Percentiles rank a stretch among this genome's conserved stretches.
phyloP scores from a whole-genome alignment of 2,329 filamentous ascomycete species.

The Blastomyces parvus region DNA sequence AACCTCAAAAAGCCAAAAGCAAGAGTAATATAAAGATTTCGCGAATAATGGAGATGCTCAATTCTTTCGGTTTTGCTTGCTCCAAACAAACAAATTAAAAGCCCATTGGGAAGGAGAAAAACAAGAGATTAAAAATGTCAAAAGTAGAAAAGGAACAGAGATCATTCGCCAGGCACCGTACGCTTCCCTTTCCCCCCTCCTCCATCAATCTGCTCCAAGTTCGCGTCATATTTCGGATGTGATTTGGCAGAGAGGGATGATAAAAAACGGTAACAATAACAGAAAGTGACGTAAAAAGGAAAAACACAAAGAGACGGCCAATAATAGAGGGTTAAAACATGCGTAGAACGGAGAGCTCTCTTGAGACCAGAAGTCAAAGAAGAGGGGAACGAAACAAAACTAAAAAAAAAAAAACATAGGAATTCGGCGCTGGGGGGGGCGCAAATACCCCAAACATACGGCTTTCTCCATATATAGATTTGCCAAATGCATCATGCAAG shows the following conservation, averaged over 20 bases:
- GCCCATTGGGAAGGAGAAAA: too few species aligned
- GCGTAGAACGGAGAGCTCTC: not conserved
- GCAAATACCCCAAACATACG: too few species aligned
- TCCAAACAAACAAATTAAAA: conserved; percentile 8
- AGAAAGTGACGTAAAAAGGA: not conserved
- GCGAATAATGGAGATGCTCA: not conserved
- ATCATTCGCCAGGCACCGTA: conserved; percentile 26
- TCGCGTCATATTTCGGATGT: not conserved
- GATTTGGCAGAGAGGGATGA: conserved; percentile 9
- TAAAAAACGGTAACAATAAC: not conserved
- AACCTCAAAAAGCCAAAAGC: not conserved
- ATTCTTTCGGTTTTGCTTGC: conserved; percentile 3
- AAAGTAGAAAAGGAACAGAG: not conserved
- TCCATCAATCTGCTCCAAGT: conserved; percentile 13
- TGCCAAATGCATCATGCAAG: not conserved
- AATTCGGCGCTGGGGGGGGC: too few species aligned
- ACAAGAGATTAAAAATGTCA: not conserved
- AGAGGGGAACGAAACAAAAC: too few species aligned
- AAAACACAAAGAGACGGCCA: not conserved
- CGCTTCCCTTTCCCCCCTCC: conserved; percentile 19
- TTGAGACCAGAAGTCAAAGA: too few species aligned
- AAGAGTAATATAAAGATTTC: not conserved
- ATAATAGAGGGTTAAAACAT: not conserved
- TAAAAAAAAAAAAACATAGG: too few species aligned
- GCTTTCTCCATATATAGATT: too few species aligned